These are phyloP conservation scores for Skeletonema marinoi DNA, from an alignment of 108 stramenopile species.

Conservation along the genomic window DNA sequence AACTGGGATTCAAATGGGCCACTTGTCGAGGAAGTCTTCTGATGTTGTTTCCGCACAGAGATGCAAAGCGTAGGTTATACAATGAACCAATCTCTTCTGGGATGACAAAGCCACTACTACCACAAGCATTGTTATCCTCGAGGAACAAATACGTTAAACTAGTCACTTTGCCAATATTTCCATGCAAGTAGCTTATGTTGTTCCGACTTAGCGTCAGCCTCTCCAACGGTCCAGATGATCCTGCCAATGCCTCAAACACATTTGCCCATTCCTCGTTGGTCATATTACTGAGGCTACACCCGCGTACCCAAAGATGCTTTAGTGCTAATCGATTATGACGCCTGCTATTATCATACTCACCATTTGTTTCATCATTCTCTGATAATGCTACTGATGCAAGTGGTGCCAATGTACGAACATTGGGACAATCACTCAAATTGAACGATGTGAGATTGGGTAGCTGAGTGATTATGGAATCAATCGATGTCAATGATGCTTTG, in stretches of 20 bases:
- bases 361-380: background rate
- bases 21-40: constrained; percentile 32
- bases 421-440: constrained; percentile 48
- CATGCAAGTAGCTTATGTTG: constrained; percentile 30
- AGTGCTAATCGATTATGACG: constrained; percentile 14
- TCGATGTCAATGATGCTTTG: constrained; percentile 36
- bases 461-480: constrained; percentile 36
- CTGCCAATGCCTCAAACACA: constrained; percentile 35
- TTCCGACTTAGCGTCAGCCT: constrained; percentile 42
- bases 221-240: constrained; percentile 36
- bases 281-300: constrained; percentile 37
- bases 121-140: constrained; percentile 17
- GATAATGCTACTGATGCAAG: constrained; percentile 8
- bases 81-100: constrained; percentile 34
- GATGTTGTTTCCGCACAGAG: constrained; percentile 35
- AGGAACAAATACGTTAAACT: constrained; percentile 43
- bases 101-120: constrained; percentile 12
- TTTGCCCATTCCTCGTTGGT: constrained; percentile 26
- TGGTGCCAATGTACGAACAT: constrained; percentile 26
- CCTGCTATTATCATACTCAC: background rate
- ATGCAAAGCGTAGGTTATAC: constrained; percentile 25
- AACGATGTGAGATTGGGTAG: constrained; percentile 36
- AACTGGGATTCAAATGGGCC: constrained; percentile 23
- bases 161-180: constrained; percentile 31
- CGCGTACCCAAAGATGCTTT: constrained; percentile 45